phyloP scores from a whole-genome alignment of 2,329 filamentous ascomycete genomes.

The Phialophora expanda region DNA sequence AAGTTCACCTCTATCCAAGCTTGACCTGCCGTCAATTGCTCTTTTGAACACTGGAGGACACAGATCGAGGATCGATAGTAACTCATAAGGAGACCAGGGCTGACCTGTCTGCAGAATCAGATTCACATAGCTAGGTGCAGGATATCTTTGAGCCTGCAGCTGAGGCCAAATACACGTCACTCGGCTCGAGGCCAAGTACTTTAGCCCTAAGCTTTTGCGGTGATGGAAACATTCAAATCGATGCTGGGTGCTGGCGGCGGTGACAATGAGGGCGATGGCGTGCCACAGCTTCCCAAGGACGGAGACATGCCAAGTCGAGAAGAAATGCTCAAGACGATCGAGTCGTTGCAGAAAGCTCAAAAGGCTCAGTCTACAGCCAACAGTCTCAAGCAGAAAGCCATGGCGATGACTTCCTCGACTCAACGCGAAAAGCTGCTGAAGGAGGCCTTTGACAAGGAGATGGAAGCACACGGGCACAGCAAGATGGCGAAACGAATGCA shows the following conservation, averaged over 20 bases:
- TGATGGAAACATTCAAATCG: constrained; percentile 15
- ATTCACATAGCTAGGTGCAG: background rate
- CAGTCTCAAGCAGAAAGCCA: constrained; percentile 30
- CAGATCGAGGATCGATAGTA: background rate
- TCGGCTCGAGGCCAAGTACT: background rate
- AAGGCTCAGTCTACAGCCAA: constrained; percentile 33
- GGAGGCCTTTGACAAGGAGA: constrained; percentile 35
- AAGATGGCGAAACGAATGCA: constrained; percentile 35
- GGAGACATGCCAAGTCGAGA: constrained; percentile 20
- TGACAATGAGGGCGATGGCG: background rate
- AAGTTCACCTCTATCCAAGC: background rate
- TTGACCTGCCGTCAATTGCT: background rate
- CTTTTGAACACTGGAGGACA: background rate
- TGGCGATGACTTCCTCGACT: constrained; percentile 28
- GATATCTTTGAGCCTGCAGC: background rate
- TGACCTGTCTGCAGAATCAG: background rate
- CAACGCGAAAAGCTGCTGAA: constrained; percentile 30
- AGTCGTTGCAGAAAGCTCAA: constrained; percentile 30
- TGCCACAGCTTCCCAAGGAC: background rate
- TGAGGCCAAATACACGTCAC: background rate
- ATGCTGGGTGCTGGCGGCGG: constrained; percentile 8
- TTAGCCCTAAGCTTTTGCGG: background rate
- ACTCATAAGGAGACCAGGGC: background rate
- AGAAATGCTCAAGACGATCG: constrained; percentile 30
- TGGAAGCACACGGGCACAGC: constrained; percentile 34